These are phyloP conservation scores for Penicillium sp. DNA, from an alignment of 2,329 filamentous ascomycete species.

Conservation along the genomic window DNA sequence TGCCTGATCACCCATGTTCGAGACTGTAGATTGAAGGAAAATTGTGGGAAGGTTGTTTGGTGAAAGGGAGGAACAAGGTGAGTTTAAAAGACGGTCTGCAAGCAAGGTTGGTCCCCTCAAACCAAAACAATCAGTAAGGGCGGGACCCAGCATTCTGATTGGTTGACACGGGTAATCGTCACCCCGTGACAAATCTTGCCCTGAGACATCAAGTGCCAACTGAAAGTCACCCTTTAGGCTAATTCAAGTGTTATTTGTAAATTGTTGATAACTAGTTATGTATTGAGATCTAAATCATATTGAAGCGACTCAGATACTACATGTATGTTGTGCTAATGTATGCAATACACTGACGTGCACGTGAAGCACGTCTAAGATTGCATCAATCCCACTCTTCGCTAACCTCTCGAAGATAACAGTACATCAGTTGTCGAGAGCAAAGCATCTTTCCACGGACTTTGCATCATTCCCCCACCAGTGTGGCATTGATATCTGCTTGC, in stretches of 20 bases:
- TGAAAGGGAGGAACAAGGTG: constrained; percentile 14
- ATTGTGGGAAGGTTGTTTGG: constrained; percentile 23
- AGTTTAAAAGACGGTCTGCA: constrained; percentile 24
- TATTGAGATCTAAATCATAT: too few species aligned
- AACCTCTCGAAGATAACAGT: too few species aligned
- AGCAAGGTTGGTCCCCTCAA: constrained; percentile 21
- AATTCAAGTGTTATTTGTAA: background rate
- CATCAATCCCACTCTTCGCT: too few species aligned
- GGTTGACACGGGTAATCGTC: constrained; percentile 3
- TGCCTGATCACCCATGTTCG: constrained; percentile 38
- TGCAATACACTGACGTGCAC: too few species aligned
- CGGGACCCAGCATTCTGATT: constrained; percentile 21
- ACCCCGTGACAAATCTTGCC: constrained; percentile 20
- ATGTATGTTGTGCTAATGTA: too few species aligned
- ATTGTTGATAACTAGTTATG: too few species aligned
- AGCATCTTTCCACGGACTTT: constrained; percentile 55
- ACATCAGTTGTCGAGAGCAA: constrained; percentile 44
- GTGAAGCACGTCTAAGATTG: too few species aligned
- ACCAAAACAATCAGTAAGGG: constrained; percentile 27
- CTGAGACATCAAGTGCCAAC: constrained; percentile 10
- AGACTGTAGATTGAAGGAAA: constrained; percentile 9
- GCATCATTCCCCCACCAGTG: constrained; percentile 62
- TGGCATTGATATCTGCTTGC: constrained; percentile 57
- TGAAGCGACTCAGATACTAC: too few species aligned
- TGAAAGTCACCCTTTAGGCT: background rate